phyloP scores from a whole-genome alignment of 2,329 filamentous ascomycete genomes.

The Fusarium nodosum region DNA sequence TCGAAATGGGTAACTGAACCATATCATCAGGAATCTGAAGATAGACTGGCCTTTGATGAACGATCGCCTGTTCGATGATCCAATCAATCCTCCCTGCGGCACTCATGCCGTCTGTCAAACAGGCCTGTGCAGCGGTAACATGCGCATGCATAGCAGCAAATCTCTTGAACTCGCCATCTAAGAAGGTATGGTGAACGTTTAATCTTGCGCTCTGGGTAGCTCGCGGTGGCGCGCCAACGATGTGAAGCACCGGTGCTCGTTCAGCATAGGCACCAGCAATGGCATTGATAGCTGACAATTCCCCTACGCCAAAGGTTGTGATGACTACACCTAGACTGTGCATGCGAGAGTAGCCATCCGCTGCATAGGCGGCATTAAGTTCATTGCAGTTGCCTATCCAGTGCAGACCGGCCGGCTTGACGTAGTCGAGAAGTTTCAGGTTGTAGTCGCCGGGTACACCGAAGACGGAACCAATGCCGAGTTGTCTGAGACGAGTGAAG shows the following conservation, averaged over 20 bases:
- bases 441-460: constrained; percentile 28
- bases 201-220: not conserved
- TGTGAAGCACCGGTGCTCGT: constrained; percentile 15
- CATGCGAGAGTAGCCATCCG: constrained; percentile 21
- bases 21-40: constrained; percentile 24
- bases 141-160: constrained; percentile 23
- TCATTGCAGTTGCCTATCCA: constrained; percentile 32
- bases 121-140: constrained; percentile 22
- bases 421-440: constrained; percentile 20
- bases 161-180: constrained; percentile 19
- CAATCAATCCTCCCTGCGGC: constrained; percentile 18
- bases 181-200: constrained; percentile 12
- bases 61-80: constrained; percentile 18
- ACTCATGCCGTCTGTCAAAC: not conserved
- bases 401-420: constrained; percentile 16
- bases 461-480: constrained; percentile 18
- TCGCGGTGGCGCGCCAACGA: constrained; percentile 8
- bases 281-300: constrained; percentile 24
- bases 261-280: constrained; percentile 21
- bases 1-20: constrained; percentile 7
- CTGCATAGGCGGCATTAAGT: constrained; percentile 15
- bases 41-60: constrained; percentile 18
- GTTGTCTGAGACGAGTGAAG: constrained; percentile 24
- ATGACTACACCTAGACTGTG: constrained; percentile 10
- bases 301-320: constrained; percentile 21